phyloP scores from a whole-genome alignment of 1,139 yeast species.

The Yamadazyma triangularis region DNA sequence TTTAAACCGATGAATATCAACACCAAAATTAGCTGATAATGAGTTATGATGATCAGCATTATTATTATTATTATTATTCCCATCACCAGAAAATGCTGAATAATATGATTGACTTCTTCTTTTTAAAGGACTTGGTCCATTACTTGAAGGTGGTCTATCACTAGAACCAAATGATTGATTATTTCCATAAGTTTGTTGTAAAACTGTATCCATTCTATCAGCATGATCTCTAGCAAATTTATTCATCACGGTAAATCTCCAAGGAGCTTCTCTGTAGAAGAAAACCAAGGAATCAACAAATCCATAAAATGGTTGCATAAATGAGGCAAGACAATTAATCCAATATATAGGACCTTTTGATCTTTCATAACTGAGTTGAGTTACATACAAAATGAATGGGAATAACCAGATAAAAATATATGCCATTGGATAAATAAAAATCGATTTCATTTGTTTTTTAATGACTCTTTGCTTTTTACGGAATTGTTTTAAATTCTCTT shows the following conservation, averaged over 20 bases:
- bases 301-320: slow-evolving; percentile 78
- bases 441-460: slow-evolving; percentile 72
- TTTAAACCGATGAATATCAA: slow-evolving; percentile 10
- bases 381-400: slow-evolving; percentile 68
- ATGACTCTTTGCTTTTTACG: slow-evolving; percentile 60
- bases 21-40: slow-evolving; percentile 12
- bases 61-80: slow-evolving; percentile 6
- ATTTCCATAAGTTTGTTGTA: slow-evolving; percentile 4
- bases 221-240: slow-evolving; percentile 37
- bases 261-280: slow-evolving; percentile 72
- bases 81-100: slow-evolving; percentile 11
- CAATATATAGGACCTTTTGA: slow-evolving; percentile 53
- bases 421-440: slow-evolving; percentile 81
- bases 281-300: slow-evolving; percentile 74
- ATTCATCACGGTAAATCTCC: slow-evolving; percentile 49
- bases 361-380: slow-evolving; percentile 51
- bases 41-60: slow-evolving; percentile 6
- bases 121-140: slow-evolving; percentile 2
- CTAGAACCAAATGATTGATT: slow-evolving; percentile 4
- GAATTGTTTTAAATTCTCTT: slow-evolving; percentile 57
- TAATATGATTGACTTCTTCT: slow-evolving; percentile 10
- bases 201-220: slow-evolving; percentile 22
- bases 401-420: slow-evolving; percentile 77
- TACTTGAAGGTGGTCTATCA: background rate
- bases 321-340: slow-evolving; percentile 64